These are phyloP conservation scores for Meredithiella fracta DNA, from an alignment of 2,329 filamentous ascomycete species.

Conservation along the genomic window DNA sequence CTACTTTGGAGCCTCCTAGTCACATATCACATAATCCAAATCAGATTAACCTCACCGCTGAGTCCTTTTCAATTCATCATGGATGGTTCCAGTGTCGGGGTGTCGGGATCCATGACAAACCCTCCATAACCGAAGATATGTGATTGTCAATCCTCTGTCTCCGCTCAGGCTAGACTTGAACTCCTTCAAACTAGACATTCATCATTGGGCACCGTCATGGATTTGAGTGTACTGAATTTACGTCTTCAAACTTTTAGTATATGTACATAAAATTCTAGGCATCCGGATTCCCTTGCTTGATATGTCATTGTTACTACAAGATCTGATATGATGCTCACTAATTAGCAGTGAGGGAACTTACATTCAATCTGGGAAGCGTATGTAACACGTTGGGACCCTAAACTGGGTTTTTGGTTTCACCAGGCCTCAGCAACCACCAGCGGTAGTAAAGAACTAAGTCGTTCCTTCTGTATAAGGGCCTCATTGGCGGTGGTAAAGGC, in stretches of 20 bases:
- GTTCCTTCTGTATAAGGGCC: background rate
- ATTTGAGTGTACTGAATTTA: background rate
- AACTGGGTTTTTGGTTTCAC: background rate
- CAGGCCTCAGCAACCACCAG: background rate
- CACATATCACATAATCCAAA: no score
- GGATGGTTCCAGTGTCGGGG: background rate
- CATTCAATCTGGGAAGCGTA: background rate
- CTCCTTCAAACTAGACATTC: background rate
- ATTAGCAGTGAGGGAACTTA: background rate
- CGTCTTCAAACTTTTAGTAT: no score
- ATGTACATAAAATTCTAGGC: no score
- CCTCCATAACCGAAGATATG: background rate
- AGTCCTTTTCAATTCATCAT: background rate
- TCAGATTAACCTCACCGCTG: background rate
- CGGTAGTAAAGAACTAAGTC: background rate
- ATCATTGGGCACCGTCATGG: background rate
- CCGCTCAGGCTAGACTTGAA: background rate
- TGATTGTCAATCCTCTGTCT: background rate
- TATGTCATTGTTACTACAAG: no score
- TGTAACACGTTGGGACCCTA: background rate
- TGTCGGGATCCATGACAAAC: background rate
- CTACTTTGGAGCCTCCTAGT: no score
- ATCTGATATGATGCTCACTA: no score
- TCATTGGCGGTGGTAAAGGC: background rate
- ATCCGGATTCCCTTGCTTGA: no score